These are phyloP conservation scores for Solanum chacoense DNA, from an alignment of 305 asterid genomes.

Conservation along the genomic window DNA sequence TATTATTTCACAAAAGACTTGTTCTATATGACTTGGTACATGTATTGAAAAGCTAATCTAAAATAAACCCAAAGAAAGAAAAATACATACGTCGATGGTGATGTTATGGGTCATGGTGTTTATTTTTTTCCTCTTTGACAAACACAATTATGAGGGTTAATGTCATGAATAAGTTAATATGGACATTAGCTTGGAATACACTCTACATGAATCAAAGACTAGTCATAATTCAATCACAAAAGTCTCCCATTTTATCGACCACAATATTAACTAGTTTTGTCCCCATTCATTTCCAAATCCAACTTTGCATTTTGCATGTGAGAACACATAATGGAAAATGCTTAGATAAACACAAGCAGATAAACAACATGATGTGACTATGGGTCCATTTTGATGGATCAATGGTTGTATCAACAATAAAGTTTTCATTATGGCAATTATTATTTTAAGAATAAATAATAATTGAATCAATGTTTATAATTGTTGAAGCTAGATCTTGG, in stretches of 20 bases:
- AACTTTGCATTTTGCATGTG: slow-evolving; percentile 28
- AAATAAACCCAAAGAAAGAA: neutral
- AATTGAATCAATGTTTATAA: neutral
- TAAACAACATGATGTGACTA: slow-evolving; percentile 17
- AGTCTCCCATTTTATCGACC: neutral
- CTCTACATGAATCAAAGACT: neutral
- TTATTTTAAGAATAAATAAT: neutral
- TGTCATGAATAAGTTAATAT: neutral
- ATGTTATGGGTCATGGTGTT: neutral
- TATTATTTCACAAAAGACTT: neutral
- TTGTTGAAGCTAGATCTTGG: neutral
- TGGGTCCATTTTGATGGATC: neutral
- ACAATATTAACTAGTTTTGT: neutral
- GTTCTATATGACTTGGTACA: neutral
- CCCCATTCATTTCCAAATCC: neutral
- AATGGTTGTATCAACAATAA: neutral
- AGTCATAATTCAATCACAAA: neutral
- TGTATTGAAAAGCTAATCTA: neutral
- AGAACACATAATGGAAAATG: slow-evolving; percentile 21
- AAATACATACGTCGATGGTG: neutral
- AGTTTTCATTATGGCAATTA: neutral
- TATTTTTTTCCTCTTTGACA: neutral
- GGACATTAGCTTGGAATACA: neutral
- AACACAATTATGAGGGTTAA: neutral
- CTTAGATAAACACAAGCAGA: slow-evolving; percentile 24